phyloP scores from a whole-genome alignment of 805 yeast species.

The Kuraishia cidri region DNA sequence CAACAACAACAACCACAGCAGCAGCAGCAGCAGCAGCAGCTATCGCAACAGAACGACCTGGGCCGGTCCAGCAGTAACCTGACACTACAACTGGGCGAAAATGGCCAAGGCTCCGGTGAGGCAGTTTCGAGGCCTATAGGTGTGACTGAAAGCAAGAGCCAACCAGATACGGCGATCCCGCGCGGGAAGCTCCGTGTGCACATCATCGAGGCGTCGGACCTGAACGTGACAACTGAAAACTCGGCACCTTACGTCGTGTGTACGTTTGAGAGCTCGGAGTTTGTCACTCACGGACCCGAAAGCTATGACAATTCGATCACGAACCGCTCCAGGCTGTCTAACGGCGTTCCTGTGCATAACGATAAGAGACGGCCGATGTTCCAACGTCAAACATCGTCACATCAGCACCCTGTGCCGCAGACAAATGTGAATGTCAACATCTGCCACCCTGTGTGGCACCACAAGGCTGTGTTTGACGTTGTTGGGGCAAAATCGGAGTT shows the following conservation, averaged over 20 bases:
- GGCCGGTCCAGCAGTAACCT: too few species aligned
- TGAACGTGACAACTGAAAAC: constrained; percentile 40
- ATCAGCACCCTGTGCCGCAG: not conserved
- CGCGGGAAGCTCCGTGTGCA: constrained; percentile 78
- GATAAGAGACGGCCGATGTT: constrained; percentile 20
- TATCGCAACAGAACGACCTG: not conserved
- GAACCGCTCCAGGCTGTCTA: constrained; percentile 4
- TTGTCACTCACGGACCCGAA: constrained; percentile 75
- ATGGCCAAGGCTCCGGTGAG: too few species aligned
- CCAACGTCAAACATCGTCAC: constrained; percentile 33
- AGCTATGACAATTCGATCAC: constrained; percentile 18
- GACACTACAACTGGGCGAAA: too few species aligned
- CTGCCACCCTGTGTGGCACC: constrained; percentile 74
- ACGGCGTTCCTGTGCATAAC: constrained; percentile 3
- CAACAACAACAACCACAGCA: constrained; percentile 11
- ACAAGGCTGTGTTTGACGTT: constrained; percentile 88
- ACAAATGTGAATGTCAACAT: constrained; percentile 12
- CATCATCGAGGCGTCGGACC: constrained; percentile 71
- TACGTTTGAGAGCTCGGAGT: constrained; percentile 87
- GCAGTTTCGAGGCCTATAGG: constrained; percentile 29
- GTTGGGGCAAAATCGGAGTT: constrained; percentile 76
- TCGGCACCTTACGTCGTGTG: constrained; percentile 82
- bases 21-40: constrained; percentile 4
- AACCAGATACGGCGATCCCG: constrained; percentile 31
- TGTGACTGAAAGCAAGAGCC: constrained; percentile 7